Base-by-base conservation (phyloP, 179 eudicot genomes). In the Drosera spatulata region DNA sequence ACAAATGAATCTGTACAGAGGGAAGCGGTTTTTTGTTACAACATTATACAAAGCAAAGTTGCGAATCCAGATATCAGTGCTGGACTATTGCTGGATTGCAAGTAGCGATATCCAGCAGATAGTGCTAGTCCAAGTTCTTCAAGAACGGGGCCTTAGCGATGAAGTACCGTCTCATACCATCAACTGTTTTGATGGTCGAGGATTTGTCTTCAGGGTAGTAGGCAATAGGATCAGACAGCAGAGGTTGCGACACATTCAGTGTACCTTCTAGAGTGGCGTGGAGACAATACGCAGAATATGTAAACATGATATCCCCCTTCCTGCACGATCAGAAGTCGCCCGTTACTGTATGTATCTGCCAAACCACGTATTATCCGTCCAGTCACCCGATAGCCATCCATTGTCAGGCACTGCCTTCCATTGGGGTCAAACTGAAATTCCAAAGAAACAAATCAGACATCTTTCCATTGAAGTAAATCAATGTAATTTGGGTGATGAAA, bases 361-460 rank as follows among this genome's bases (percentile, higher is more conserved):
- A 93, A 59, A 39, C 58, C 66, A n/a, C 86, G 88, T 44, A 84
- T 63, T 38, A 70, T 67, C 46, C 60, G 67, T 46, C 84, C 93
- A 38, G 89, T 64, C 59, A 69, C 67, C 41, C 93, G 74, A 59
- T 93, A 93, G 43, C 99, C 96, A 60, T 86, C 85, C 96, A 89
- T 86, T 22, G 96, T 81, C 83, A 93, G 77, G 75, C 99, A 93
- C 53, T 86, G 95, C 74, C 96, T 86, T 71, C 99, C 99, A 61
- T 93, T 93, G 45, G 99, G 88, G 64, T 93, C 99, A 75, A 93
- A 93, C 98, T 91, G 77, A 66, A 43, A 39, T 12, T 42, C 40
- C 15, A 39, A 11, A 2, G 38, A 14, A 3, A 58, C 10, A 53
- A 5, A 37, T 33, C 8, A 7, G 12, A 5, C 7, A 2, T 37